A percentile compares a stretch with the other conserved stretches of the same genome.
Evolutionary conservation across 202 grass and related monocot genomes (phyloP).

Genomic region (Bolboschoenoplectus hybrid): DNA sequence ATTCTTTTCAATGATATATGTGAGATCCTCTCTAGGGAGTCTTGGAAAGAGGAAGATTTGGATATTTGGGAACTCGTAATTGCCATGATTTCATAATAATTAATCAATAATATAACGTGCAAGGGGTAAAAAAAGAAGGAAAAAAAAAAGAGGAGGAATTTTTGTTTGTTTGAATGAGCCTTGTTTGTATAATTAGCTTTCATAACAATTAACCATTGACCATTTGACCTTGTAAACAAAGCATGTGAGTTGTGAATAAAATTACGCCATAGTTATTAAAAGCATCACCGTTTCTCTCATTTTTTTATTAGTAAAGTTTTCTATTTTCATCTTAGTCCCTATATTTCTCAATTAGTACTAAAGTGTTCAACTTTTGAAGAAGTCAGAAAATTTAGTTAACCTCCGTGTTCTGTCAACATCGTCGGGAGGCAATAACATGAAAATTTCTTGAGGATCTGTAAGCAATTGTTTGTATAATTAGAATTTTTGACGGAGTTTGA

Average conservation of each 20-base stretch:
- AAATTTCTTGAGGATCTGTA: background rate
- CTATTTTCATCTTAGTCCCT: background rate
- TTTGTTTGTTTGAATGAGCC: background rate
- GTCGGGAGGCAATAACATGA: background rate
- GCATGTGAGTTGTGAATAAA: background rate
- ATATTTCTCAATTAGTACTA: background rate
- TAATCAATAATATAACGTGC: background rate
- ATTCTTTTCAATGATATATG: background rate
- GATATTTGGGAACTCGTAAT: background rate
- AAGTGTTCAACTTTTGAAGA: background rate
- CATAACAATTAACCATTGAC: background rate
- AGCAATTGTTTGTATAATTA: no score
- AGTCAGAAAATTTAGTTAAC: background rate
- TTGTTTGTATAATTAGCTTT: background rate
- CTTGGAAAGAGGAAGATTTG: background rate
- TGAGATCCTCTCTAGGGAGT: background rate
- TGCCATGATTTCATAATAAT: background rate
- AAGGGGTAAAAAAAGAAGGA: background rate
- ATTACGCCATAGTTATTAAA: conserved; percentile 5
- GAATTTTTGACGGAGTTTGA: no score
- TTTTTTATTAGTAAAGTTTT: background rate
- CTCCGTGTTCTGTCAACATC: background rate
- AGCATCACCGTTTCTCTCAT: background rate
- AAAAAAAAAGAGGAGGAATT: background rate
- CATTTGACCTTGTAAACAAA: background rate